Evolutionary conservation across 805 yeast species (phyloP).

Genomic region (Ogataea corticis): DNA sequence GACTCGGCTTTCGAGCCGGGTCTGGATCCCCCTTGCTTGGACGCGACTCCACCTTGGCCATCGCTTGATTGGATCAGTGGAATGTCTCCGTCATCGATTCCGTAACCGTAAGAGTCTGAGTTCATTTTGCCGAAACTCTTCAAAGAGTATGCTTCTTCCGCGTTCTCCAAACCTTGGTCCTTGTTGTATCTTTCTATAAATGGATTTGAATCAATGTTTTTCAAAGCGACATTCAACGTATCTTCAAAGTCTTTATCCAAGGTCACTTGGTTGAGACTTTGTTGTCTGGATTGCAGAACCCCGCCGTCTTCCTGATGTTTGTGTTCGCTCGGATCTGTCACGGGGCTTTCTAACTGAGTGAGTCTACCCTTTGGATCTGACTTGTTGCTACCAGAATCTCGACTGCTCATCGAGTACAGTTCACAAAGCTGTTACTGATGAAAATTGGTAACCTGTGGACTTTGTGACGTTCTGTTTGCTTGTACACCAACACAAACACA

Average conservation of each 20-base stretch:
- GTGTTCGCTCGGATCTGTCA: neutral
- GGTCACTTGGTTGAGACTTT: constrained; percentile 39
- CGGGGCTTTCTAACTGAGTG: constrained; percentile 7
- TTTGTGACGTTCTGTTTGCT: no score
- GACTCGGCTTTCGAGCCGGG: constrained; percentile 23
- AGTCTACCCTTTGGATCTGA: constrained; percentile 7
- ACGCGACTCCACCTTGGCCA: constrained; percentile 2
- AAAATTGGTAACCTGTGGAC: no score
- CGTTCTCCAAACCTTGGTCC: constrained; percentile 34
- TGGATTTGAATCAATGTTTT: constrained; percentile 43
- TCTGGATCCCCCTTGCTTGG: constrained; percentile 12
- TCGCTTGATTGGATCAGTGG: constrained; percentile 25
- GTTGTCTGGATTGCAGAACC: constrained; percentile 20
- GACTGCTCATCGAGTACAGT: constrained; percentile 14
- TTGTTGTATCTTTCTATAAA: constrained; percentile 27
- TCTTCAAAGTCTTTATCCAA: constrained; percentile 65
- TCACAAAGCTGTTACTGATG: no score
- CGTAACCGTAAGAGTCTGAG: constrained; percentile 22
- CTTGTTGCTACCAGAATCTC: constrained; percentile 8
- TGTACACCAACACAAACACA: neutral
- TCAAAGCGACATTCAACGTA: constrained; percentile 66
- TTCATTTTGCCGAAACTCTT: constrained; percentile 34
- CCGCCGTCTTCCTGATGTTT: constrained; percentile 1
- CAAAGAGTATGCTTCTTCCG: constrained; percentile 25
- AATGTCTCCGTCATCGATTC: constrained; percentile 25